Conservation (phyloP, 371 early-diverging fungal genomes). For the Mortierella sp. region DNA sequence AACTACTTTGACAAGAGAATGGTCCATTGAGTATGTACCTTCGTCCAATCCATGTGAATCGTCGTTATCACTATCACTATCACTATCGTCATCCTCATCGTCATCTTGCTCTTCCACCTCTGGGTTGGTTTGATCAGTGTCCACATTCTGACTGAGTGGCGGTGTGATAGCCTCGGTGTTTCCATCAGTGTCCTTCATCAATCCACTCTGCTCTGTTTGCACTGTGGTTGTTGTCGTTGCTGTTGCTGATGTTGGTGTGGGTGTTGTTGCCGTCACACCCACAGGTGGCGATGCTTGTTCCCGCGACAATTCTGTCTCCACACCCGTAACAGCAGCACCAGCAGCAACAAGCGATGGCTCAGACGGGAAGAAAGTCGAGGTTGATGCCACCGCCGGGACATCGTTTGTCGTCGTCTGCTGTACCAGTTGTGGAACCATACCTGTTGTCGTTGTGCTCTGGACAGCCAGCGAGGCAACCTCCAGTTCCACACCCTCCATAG, state of each 20-base stretch:
- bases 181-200: slow-evolving; percentile 10
- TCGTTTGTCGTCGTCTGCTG: neutral
- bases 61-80: slow-evolving; percentile 13
- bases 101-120: neutral
- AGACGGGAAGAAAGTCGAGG: neutral
- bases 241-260: neutral
- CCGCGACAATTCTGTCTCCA: neutral
- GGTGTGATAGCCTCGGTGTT: slow-evolving; percentile 12
- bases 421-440: neutral
- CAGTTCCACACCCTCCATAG: neutral
- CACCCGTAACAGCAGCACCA: neutral
- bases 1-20: neutral
- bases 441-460: neutral
- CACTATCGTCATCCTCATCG: slow-evolving; percentile 1
- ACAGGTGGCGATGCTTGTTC: neutral
- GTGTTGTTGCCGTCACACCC: too few species aligned
- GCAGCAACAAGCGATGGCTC: neutral
- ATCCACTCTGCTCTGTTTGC: neutral
- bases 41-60: neutral
- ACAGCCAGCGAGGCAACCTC: neutral
- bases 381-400: neutral
- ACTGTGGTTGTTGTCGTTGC: neutral
- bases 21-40: neutral
- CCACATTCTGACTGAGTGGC: slow-evolving; percentile 16
- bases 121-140: slow-evolving; percentile 1